A percentile compares a stretch with the other conserved stretches of the same genome.
Evolutionary conservation across 352 stramenopile genomes (phyloP).

Genomic region (Phytopythium vexans): DNA sequence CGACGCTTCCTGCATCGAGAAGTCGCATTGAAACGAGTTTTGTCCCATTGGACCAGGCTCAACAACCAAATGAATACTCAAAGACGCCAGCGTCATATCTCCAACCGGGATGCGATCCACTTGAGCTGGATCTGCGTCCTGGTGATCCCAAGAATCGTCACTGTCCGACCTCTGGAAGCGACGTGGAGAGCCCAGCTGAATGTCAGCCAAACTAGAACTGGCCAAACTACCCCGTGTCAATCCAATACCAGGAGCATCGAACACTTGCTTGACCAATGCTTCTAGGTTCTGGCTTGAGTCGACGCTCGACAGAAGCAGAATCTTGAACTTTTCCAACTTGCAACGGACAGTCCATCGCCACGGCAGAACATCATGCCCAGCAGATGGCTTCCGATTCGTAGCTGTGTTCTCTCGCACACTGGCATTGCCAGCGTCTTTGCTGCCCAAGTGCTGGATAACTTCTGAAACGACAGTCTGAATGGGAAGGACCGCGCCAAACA

Average conservation of each 20-base stretch:
- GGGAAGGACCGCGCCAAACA: constrained; percentile 26
- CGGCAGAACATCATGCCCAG: too few species aligned
- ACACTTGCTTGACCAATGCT: constrained; percentile 41
- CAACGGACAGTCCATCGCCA: constrained; percentile 20
- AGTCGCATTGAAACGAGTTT: constrained; percentile 26
- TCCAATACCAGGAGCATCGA: constrained; percentile 13
- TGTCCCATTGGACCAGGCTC: constrained; percentile 1
- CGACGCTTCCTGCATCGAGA: constrained; percentile 36
- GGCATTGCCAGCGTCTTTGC: constrained; percentile 8
- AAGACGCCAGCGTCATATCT: constrained; percentile 2
- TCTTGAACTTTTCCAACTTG: constrained; percentile 44
- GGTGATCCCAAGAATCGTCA: constrained; percentile 2
- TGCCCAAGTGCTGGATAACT: constrained; percentile 19
- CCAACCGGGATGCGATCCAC: constrained; percentile 2
- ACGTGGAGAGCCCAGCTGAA: constrained; percentile 13
- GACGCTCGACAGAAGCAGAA: constrained; percentile 41
- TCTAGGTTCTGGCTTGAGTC: constrained; percentile 46
- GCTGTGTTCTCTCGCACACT: constrained; percentile 4
- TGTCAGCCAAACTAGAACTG: constrained; percentile 5
- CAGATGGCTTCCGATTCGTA: too few species aligned
- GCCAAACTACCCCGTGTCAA: constrained; percentile 8
- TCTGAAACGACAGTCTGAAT: constrained; percentile 22
- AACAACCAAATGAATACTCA: constrained; percentile 2
- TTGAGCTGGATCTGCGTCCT: neutral
- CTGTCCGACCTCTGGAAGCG: neutral